Evolutionary conservation across 1,284 basidiomycete genomes (phyloP).

Genomic region (Boletellus deceptivus): DNA sequence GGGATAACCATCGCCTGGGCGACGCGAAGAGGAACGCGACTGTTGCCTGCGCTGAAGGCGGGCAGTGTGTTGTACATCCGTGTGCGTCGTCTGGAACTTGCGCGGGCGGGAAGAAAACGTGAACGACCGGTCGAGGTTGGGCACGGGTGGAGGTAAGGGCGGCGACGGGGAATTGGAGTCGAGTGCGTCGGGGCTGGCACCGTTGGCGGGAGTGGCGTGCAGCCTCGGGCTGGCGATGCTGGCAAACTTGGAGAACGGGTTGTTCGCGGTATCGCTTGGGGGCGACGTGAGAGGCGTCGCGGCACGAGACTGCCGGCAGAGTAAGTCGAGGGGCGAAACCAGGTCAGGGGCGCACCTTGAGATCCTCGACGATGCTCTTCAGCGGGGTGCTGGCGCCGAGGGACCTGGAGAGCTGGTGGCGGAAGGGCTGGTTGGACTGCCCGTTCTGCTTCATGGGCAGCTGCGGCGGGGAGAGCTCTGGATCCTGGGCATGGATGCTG

Average conservation of each 20-base stretch:
- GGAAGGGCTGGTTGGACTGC: conserved; percentile 10
- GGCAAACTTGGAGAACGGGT: conserved; percentile 43
- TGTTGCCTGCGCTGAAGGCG: conserved; percentile 42
- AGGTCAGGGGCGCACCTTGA: conserved; percentile 46
- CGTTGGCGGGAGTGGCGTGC: conserved; percentile 5
- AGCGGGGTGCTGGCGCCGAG: conserved; percentile 36
- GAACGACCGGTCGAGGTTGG: conserved; percentile 25
- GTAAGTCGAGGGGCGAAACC: background rate
- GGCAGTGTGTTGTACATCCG: conserved; percentile 32
- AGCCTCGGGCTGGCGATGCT: conserved; percentile 19
- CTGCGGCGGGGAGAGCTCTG: conserved; percentile 1
- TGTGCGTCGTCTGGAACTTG: conserved; percentile 42
- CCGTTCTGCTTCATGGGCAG: conserved; percentile 1
- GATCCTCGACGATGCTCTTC: conserved; percentile 74
- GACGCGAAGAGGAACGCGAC: conserved; percentile 53
- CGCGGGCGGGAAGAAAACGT: conserved; percentile 25
- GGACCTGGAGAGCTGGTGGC: conserved; percentile 19
- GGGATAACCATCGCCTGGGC: conserved; percentile 19
- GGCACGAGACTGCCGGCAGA: conserved; percentile 36
- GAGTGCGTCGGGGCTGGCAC: background rate
- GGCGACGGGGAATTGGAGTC: conserved; percentile 1
- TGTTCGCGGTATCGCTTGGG: conserved; percentile 35
- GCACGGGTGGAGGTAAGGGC: conserved; percentile 27
- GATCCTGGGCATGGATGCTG: conserved; percentile 23
- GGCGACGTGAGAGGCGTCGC: conserved; percentile 41